Percentiles rank a stretch among this genome's conserved stretches.
Evolutionary conservation across 2,329 filamentous ascomycete genomes (phyloP).

Genomic region (Dactylellina leptospora): DNA sequence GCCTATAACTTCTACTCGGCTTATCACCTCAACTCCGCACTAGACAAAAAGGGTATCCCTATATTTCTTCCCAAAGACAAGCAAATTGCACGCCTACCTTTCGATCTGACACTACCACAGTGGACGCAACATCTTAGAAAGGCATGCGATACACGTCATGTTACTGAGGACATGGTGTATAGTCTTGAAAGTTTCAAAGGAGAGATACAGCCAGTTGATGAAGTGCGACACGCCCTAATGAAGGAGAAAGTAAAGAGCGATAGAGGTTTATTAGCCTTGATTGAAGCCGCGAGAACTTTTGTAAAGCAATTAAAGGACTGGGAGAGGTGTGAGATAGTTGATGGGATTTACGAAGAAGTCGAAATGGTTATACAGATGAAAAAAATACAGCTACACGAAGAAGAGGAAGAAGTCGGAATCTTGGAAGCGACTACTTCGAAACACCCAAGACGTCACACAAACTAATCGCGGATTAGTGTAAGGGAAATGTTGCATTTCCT

Average conservation of each 20-base stretch:
- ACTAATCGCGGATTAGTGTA: neutral
- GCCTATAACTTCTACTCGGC: constrained; percentile 18
- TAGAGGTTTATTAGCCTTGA: constrained; percentile 55
- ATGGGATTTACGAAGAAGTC: constrained; percentile 54
- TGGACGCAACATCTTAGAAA: constrained; percentile 57
- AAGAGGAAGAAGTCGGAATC: neutral
- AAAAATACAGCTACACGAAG: constrained; percentile 22
- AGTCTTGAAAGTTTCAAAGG: constrained; percentile 56
- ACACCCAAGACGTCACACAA: constrained; percentile 1
- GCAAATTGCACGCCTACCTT: constrained; percentile 25
- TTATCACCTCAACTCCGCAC: constrained; percentile 7
- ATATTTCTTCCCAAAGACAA: constrained; percentile 40
- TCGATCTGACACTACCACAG: constrained; percentile 55
- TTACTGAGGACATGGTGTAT: constrained; percentile 54
- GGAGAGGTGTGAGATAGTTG: constrained; percentile 55
- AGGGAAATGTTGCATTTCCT: neutral
- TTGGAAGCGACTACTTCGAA: neutral
- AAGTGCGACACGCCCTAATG: constrained; percentile 55
- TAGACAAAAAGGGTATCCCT: constrained; percentile 33
- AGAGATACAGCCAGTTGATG: constrained; percentile 56
- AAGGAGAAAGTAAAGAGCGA: constrained; percentile 56
- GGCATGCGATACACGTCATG: constrained; percentile 54
- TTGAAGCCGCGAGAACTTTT: constrained; percentile 55
- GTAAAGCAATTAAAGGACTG: constrained; percentile 57
- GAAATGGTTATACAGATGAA: constrained; percentile 53